A percentile compares a stretch with the other conserved stretches of the same genome.
phyloP scores from a whole-genome alignment of 2,329 filamentous ascomycete species.

The Xylariaceae sp. region DNA sequence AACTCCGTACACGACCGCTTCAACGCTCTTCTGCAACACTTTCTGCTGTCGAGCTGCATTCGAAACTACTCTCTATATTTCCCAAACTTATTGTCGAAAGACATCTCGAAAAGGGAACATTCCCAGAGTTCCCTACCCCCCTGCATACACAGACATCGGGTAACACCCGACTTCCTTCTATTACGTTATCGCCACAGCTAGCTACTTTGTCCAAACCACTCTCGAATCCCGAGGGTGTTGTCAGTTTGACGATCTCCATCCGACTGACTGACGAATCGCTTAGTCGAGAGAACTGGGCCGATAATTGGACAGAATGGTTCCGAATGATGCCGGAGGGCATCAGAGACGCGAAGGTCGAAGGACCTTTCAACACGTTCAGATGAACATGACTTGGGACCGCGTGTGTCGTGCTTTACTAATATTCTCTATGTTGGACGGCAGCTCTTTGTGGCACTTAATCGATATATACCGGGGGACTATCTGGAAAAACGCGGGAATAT shows the following conservation, averaged over 20 bases:
- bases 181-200: conserved; percentile 52
- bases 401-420: conserved; percentile 2
- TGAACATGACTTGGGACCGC: conserved; percentile 23
- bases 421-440: not conserved
- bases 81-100: conserved; percentile 51
- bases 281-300: conserved; percentile 53
- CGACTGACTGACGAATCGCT: conserved; percentile 50
- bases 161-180: conserved; percentile 53
- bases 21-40: conserved; percentile 43
- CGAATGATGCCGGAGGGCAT: conserved; percentile 57
- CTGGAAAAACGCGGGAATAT: too few relatives aligned
- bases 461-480: not conserved
- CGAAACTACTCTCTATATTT: conserved; percentile 51
- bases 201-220: conserved; percentile 26
- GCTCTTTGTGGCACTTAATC: not conserved
- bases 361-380: conserved; percentile 44
- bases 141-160: conserved; percentile 56
- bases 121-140: conserved; percentile 49
- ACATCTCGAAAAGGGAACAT: conserved; percentile 46
- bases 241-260: conserved; percentile 50
- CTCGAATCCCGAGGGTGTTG: conserved; percentile 40
- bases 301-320: conserved; percentile 58
- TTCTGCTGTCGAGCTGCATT: conserved; percentile 53
- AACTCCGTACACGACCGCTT: conserved; percentile 46
- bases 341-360: conserved; percentile 54